A percentile compares a stretch with the other conserved stretches of the same genome.
These are phyloP conservation scores for Aphanomyces cochlioides DNA, from an alignment of 352 stramenopile genomes.

Conservation along the genomic window DNA sequence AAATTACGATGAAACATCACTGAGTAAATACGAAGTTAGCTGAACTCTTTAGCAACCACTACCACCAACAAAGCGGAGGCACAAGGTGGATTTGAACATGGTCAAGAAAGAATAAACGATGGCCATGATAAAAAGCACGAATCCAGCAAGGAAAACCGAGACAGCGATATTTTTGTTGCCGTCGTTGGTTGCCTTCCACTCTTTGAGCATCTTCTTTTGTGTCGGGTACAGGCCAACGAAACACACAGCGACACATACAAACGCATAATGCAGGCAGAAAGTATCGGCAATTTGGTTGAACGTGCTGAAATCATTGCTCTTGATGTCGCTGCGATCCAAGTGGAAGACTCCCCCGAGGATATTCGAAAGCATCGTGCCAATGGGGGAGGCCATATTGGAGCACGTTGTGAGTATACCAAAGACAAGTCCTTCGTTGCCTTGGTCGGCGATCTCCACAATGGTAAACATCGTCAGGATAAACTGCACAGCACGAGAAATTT, in stretches of 20 bases:
- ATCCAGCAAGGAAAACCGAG: too few relatives aligned
- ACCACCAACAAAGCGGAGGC: too few relatives aligned
- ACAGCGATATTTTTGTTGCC: too few relatives aligned
- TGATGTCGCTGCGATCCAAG: background rate
- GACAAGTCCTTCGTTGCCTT: conserved; percentile 34
- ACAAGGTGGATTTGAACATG: too few relatives aligned
- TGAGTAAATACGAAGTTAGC: too few relatives aligned
- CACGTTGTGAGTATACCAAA: conserved; percentile 22
- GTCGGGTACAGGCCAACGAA: background rate
- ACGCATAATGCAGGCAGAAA: conserved; percentile 41
- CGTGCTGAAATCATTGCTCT: conserved; percentile 35
- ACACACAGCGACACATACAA: background rate
- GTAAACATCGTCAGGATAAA: conserved; percentile 59
- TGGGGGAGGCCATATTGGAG: conserved; percentile 9
- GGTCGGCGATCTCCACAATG: conserved; percentile 49
- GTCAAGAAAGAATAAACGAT: too few relatives aligned
- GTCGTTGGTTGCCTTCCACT: background rate
- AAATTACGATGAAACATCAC: too few relatives aligned
- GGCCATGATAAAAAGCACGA: too few relatives aligned
- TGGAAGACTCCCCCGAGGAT: conserved; percentile 7
- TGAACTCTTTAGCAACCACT: too few relatives aligned
- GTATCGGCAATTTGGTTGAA: conserved; percentile 41
- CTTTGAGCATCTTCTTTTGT: conserved; percentile 1
- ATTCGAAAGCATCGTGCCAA: conserved; percentile 11
- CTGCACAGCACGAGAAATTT: conserved; percentile 38